Conservation (phyloP, 1,284 basidiomycete species). For the Flammula alnicola region DNA sequence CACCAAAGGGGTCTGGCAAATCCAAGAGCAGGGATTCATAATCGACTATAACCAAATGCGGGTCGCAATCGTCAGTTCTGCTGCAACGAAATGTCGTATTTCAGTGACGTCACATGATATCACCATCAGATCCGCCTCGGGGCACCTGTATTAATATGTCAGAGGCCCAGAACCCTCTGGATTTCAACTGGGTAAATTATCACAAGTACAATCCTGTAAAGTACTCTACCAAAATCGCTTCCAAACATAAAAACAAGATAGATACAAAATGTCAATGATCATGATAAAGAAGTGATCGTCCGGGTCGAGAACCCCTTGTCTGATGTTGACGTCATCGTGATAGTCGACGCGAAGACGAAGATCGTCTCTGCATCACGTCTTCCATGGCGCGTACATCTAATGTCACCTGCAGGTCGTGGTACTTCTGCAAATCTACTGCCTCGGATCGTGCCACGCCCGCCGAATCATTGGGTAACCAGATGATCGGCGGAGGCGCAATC, state of each 20-base stretch:
- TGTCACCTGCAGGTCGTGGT: constrained; percentile 67
- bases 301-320: constrained; percentile 11
- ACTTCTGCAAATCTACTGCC: constrained; percentile 70
- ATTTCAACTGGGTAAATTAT: constrained; percentile 15
- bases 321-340: constrained; percentile 20
- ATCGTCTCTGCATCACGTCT: constrained; percentile 46
- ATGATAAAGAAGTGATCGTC: too few species aligned
- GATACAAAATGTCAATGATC: too few species aligned
- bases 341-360: constrained; percentile 35
- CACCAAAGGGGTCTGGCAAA: not conserved
- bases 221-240: too few species aligned
- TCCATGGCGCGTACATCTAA: constrained; percentile 67
- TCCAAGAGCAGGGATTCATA: constrained; percentile 6
- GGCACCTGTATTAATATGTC: constrained; percentile 9
- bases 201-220: not conserved
- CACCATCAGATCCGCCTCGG: not conserved
- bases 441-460: constrained; percentile 74
- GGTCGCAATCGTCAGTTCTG: constrained; percentile 13
- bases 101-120: constrained; percentile 19
- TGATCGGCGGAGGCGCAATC: constrained; percentile 72
- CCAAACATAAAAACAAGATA: too few species aligned
- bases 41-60: constrained; percentile 4
- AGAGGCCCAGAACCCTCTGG: constrained; percentile 17
- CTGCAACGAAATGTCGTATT: constrained; percentile 9
- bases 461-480: constrained; percentile 80